These are phyloP conservation scores for Filobasidium uniguttulatum DNA, from an alignment of 1,284 basidiomycete species.

Conservation along the genomic window DNA sequence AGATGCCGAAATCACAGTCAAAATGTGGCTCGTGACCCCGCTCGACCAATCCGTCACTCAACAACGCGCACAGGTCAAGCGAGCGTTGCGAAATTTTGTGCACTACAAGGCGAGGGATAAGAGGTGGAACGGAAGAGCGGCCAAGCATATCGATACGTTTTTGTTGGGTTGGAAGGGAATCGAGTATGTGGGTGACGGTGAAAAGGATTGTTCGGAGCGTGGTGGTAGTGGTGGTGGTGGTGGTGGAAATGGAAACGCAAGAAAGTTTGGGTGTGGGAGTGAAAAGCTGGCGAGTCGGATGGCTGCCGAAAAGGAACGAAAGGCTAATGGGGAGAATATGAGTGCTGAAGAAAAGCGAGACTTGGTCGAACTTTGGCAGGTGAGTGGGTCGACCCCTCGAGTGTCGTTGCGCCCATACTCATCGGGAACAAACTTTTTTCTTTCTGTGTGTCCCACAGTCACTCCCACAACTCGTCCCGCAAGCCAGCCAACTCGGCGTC, in stretches of 20 bases:
- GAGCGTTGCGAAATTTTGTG: conserved; percentile 8
- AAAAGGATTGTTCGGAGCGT: conserved; percentile 11
- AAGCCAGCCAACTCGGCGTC: conserved; percentile 25
- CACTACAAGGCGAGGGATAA: conserved; percentile 17
- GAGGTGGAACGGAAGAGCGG: conserved; percentile 18
- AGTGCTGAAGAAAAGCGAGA: conserved; percentile 11
- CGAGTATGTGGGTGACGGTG: conserved; percentile 26
- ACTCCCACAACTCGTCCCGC: conserved; percentile 2
- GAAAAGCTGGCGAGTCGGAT: conserved; percentile 17
- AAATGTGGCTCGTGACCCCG: conserved; percentile 25
- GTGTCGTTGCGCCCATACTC: background rate
- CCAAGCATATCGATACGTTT: conserved; percentile 21
- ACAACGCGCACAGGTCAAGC: conserved; percentile 6
- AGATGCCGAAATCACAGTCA: conserved; percentile 32
- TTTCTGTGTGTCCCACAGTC: background rate
- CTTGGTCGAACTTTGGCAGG: conserved; percentile 18
- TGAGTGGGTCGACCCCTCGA: conserved; percentile 1
- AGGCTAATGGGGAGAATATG: conserved; percentile 2
- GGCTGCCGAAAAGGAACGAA: conserved; percentile 6
- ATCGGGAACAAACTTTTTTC: background rate
- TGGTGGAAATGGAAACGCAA: conserved; percentile 11
- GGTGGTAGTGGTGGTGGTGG: conserved; percentile 15
- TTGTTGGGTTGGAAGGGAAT: conserved; percentile 31
- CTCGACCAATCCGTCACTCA: conserved; percentile 1
- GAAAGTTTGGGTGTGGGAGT: conserved; percentile 9